Conservation (phyloP, 2,329 filamentous ascomycete species). For the Fusarium duplospermum region DNA sequence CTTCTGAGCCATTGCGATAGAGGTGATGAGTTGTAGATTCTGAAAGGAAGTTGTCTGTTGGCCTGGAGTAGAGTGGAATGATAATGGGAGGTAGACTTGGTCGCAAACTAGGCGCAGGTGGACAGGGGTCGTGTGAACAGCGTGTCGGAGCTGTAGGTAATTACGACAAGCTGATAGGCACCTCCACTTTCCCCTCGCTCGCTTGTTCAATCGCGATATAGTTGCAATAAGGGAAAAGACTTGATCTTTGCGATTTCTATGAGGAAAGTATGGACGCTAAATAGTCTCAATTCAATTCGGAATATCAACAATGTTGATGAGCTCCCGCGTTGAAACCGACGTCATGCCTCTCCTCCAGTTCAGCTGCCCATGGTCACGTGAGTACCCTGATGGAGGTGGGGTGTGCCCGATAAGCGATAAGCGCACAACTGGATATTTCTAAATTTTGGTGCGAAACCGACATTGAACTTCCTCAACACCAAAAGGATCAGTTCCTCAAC, state of each 20-base stretch:
- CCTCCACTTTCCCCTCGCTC: slow-evolving; percentile 29
- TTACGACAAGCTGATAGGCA: slow-evolving; percentile 19
- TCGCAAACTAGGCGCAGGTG: slow-evolving; percentile 8
- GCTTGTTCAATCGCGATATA: neutral
- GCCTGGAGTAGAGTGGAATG: slow-evolving; percentile 21
- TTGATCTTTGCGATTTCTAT: neutral
- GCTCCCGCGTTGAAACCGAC: neutral
- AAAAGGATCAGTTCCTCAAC: slow-evolving; percentile 36
- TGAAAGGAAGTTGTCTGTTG: neutral
- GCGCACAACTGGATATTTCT: slow-evolving; percentile 28
- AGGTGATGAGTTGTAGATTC: neutral
- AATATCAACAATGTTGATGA: neutral
- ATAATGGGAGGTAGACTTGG: slow-evolving; percentile 1
- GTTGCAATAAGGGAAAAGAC: neutral
- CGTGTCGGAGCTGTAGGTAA: slow-evolving; percentile 17
- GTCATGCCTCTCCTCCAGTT: neutral
- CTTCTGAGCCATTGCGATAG: slow-evolving; percentile 67
- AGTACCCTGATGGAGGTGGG: neutral
- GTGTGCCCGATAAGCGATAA: slow-evolving; percentile 33
- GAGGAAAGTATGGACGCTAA: neutral
- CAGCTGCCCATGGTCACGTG: slow-evolving; percentile 10
- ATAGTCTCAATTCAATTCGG: neutral
- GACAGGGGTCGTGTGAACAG: slow-evolving; percentile 14
- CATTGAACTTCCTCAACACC: slow-evolving; percentile 24
- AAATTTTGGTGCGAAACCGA: slow-evolving; percentile 30